Evolutionary conservation across 2,329 filamentous ascomycete species (phyloP).

Genomic region (Chrysosporium queenslandicum): DNA sequence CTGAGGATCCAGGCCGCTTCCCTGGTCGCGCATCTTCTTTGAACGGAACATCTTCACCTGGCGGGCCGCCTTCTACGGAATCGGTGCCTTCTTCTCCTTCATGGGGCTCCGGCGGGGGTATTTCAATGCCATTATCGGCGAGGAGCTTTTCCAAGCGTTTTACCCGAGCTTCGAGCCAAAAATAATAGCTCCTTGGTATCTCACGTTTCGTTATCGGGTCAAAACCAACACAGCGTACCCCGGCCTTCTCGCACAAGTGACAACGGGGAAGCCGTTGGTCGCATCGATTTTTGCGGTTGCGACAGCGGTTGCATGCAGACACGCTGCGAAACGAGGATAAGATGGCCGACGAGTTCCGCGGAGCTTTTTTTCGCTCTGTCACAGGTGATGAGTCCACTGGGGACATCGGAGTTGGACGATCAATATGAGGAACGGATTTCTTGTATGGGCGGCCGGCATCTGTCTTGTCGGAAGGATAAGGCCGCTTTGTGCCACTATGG

Average conservation of each 20-base stretch:
- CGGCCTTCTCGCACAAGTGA: slow-evolving; percentile 85
- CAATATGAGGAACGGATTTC: slow-evolving; percentile 1
- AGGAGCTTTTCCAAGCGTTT: slow-evolving; percentile 72
- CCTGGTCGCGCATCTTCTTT: neutral
- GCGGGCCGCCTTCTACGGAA: slow-evolving; percentile 17
- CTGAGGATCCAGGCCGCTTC: neutral
- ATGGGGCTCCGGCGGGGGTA: slow-evolving; percentile 60
- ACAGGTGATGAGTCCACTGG: slow-evolving; percentile 3
- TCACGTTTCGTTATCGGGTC: slow-evolving; percentile 94
- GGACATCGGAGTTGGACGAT: slow-evolving; percentile 3
- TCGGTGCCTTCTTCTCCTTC: slow-evolving; percentile 37
- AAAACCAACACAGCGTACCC: slow-evolving; percentile 84
- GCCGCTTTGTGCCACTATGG: slow-evolving; percentile 11
- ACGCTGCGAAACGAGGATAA: slow-evolving; percentile 64
- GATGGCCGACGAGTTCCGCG: slow-evolving; percentile 21
- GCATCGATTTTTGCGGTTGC: slow-evolving; percentile 85
- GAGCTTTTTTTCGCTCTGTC: slow-evolving; percentile 16
- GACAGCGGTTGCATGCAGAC: slow-evolving; percentile 86
- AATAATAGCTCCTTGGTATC: slow-evolving; percentile 87
- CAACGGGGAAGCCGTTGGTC: slow-evolving; percentile 89
- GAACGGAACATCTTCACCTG: neutral
- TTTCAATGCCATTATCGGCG: slow-evolving; percentile 57
- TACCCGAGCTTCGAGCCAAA: slow-evolving; percentile 81
- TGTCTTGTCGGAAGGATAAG: slow-evolving; percentile 6
- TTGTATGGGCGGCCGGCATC: slow-evolving; percentile 1